Conservation (phyloP, 345 rosid genomes). For the Rhizophora mangle region DNA sequence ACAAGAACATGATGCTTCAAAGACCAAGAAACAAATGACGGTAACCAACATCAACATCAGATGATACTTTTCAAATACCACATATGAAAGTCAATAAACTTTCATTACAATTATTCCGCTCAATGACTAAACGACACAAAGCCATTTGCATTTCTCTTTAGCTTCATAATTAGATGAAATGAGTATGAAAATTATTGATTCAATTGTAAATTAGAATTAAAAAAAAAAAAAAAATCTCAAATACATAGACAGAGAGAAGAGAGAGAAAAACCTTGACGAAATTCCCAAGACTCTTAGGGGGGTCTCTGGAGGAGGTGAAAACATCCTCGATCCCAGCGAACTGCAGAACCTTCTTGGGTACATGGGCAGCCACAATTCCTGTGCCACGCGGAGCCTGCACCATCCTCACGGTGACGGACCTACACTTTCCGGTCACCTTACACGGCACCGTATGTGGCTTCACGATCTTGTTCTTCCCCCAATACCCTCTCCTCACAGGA, state of each 20-base stretch:
- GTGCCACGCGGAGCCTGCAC: slow-evolving; percentile 83
- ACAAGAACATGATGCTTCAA: no score
- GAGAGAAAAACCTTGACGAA: slow-evolving; percentile 63
- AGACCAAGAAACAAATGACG: no score
- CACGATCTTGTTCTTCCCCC: slow-evolving; percentile 82
- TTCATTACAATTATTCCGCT: no score
- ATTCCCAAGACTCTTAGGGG: slow-evolving; percentile 79
- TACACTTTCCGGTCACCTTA: slow-evolving; percentile 73
- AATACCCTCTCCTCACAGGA: slow-evolving; percentile 70
- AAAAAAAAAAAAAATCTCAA: neutral
- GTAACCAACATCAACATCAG: no score
- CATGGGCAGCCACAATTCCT: slow-evolving; percentile 83
- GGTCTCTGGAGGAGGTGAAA: slow-evolving; percentile 77
- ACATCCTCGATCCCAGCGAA: slow-evolving; percentile 84
- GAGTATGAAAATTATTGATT: neutral
- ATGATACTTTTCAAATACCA: no score
- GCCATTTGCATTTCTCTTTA: no score
- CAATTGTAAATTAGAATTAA: neutral
- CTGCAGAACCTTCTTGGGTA: slow-evolving; percentile 83
- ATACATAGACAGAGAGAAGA: neutral
- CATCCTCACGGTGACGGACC: slow-evolving; percentile 68
- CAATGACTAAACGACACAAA: no score
- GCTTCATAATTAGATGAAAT: no score
- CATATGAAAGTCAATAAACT: no score
- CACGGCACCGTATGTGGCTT: slow-evolving; percentile 69